Evolutionary conservation across 768 basidiomycete species (phyloP).

Genomic region (Tricholoma bakamatsutake): DNA sequence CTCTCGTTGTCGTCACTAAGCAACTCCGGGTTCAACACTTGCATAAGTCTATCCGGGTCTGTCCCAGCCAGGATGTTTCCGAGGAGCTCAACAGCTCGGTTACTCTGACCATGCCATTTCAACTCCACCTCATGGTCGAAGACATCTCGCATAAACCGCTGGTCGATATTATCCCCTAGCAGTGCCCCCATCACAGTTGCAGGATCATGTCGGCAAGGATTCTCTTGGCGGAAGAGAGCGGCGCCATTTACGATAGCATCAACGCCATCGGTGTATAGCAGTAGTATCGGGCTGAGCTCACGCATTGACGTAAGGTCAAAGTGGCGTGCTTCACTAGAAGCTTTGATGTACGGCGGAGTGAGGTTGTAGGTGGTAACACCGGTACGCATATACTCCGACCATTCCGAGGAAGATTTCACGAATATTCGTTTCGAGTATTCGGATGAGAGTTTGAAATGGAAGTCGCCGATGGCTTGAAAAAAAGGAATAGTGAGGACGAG

Average conservation of each 20-base stretch:
- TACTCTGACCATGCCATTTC: slow-evolving; percentile 10
- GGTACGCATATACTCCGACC: background rate
- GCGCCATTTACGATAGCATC: slow-evolving; percentile 10
- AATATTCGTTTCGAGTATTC: slow-evolving; percentile 5
- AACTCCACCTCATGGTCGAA: slow-evolving; percentile 12
- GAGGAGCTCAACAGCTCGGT: slow-evolving; percentile 12
- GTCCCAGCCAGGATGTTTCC: slow-evolving; percentile 13
- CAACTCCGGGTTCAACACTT: slow-evolving; percentile 8
- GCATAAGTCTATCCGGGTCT: slow-evolving; percentile 7
- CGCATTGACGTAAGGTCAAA: slow-evolving; percentile 5
- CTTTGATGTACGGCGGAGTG: slow-evolving; percentile 10
- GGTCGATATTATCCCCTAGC: slow-evolving; percentile 7
- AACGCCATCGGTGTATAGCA: slow-evolving; percentile 12
- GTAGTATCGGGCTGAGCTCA: slow-evolving; percentile 3
- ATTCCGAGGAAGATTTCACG: slow-evolving; percentile 5
- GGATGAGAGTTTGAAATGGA: slow-evolving; percentile 9
- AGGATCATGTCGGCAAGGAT: slow-evolving; percentile 7
- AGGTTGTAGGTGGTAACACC: slow-evolving; percentile 6
- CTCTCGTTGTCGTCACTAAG: slow-evolving; percentile 8
- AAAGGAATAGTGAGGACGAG: background rate
- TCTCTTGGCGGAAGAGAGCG: slow-evolving; percentile 11
- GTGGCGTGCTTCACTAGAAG: slow-evolving; percentile 8
- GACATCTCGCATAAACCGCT: slow-evolving; percentile 1
- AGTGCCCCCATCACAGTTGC: slow-evolving; percentile 9
- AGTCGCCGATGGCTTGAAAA: slow-evolving; percentile 11